Conservation (phyloP, 2,329 filamentous ascomycete species). For the Laburnicola sp. region DNA sequence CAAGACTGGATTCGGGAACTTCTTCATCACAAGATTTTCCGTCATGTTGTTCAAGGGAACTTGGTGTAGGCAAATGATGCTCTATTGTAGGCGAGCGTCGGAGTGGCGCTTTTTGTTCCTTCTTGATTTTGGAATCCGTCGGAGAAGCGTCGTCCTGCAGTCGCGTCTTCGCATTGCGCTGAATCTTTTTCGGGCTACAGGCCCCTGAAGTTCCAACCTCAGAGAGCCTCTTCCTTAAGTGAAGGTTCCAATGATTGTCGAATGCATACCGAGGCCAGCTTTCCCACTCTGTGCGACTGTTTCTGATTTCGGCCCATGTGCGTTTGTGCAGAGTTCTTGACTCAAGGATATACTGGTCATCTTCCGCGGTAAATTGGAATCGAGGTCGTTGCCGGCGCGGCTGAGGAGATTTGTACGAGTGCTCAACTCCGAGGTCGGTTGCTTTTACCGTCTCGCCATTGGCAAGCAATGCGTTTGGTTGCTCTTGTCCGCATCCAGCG, state of each 20-base stretch:
- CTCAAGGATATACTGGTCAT: constrained; percentile 43
- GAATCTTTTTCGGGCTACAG: not conserved
- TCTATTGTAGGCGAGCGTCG: constrained; percentile 6
- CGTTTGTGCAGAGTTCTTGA: constrained; percentile 29
- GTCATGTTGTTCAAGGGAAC: constrained; percentile 25
- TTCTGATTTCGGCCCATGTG: constrained; percentile 29
- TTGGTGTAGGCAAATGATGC: constrained; percentile 37
- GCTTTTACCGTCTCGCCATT: not conserved
- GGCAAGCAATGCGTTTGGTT: not conserved
- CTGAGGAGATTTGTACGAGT: not conserved
- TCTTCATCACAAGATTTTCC: not conserved
- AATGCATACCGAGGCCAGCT: constrained; percentile 21
- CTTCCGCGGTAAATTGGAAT: constrained; percentile 37
- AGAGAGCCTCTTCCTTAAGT: constrained; percentile 13
- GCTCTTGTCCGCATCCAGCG: not conserved
- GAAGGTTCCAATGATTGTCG: constrained; percentile 18
- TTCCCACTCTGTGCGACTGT: constrained; percentile 24
- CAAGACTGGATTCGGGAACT: not conserved
- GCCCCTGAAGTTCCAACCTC: not conserved
- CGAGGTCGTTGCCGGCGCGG: not conserved
- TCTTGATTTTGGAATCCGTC: not conserved
- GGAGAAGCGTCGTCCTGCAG: not conserved
- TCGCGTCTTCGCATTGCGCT: constrained; percentile 5
- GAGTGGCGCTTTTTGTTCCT: not conserved
- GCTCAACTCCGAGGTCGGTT: not conserved